phyloP scores from a whole-genome alignment of 345 rosid genomes.

The Camelina hispida region DNA sequence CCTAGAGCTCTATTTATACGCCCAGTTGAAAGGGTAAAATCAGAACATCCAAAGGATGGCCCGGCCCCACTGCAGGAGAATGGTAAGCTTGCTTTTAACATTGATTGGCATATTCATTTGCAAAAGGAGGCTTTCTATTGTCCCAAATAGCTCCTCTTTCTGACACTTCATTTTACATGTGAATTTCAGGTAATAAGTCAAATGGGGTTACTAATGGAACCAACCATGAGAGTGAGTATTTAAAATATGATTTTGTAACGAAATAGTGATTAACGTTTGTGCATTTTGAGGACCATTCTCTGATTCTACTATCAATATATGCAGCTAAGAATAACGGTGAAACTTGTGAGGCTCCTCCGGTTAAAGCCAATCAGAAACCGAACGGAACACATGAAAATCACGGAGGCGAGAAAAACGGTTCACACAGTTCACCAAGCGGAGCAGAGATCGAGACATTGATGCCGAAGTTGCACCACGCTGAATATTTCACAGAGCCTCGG shows the following conservation, averaged over 20 bases:
- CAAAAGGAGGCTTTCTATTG: background rate
- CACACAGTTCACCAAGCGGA: conserved; percentile 63
- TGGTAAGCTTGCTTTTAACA: conserved; percentile 47
- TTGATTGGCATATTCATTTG: conserved; percentile 7
- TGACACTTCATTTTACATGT: conserved; percentile 26
- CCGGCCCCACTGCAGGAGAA: conserved; percentile 51
- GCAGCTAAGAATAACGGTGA: conserved; percentile 55
- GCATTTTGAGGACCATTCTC: background rate
- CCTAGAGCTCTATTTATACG: conserved; percentile 86
- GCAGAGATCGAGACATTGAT: conserved; percentile 85
- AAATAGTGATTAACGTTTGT: conserved; percentile 18
- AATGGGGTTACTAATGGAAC: conserved; percentile 52
- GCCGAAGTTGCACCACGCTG: conserved; percentile 85
- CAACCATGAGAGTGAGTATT: conserved; percentile 51
- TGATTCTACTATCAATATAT: conserved; percentile 21
- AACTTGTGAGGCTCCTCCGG: conserved; percentile 44
- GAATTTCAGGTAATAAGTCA: conserved; percentile 48
- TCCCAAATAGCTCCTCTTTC: background rate
- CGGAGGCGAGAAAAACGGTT: conserved; percentile 52
- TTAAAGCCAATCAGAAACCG: conserved; percentile 53
- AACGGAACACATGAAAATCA: conserved; percentile 61
- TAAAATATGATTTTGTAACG: background rate
- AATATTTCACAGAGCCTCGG: conserved; percentile 91
- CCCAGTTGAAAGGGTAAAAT: conserved; percentile 64
- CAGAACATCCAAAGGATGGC: conserved; percentile 53